Evolutionary conservation across 805 yeast genomes (phyloP), one percentile per base, ranked within the genome.

Genomic region (Sungouiella thailandica): DNA sequence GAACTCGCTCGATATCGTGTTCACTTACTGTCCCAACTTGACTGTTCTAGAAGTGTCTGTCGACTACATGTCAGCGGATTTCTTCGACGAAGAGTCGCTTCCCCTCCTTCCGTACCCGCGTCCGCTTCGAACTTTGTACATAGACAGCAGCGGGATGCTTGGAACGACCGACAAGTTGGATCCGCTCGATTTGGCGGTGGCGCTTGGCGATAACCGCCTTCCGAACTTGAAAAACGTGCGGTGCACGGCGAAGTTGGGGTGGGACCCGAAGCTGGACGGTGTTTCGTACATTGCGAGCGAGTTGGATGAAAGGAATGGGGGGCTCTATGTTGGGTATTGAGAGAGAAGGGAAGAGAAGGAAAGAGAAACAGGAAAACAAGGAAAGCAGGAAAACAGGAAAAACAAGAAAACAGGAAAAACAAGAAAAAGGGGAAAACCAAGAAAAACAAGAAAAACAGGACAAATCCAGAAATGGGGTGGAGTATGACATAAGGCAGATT

Each of bases 181-280:
- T 48, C 96, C 97, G 0, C 83, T 86, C 46, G 97, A 90, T 55
- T 64, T 93, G 37, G 84, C 93, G 0, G 71, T 88, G 29, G 96
- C 97, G 0, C 60, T 89, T 14, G 70, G 76, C 52, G 96, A 89
- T 39, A 80, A 76, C 7, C 64, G 95, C 46, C 57, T 93, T 12
- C 95, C 95, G 0, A 44, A 64, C 25, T 64, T 93, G 52, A 69
- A 70, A 40, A 72, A 72, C 31, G 65, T 93, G 2, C 66, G 81
- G 27, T 70, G 88, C 27, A 80, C 93, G 15, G 74, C 82, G 12
- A 79, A 80, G 54, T 60, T 93, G 23, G 96, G 96, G 7, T 93
- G 98, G 98, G 77, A 82, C 50, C 72, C 80, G 2, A 50, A 58
- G 25, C 56, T 64, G 5, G 70, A 64, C 17, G 57, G 51, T 23